Conservation (phyloP, 1,284 basidiomycete genomes). For the Melampsora americana region DNA sequence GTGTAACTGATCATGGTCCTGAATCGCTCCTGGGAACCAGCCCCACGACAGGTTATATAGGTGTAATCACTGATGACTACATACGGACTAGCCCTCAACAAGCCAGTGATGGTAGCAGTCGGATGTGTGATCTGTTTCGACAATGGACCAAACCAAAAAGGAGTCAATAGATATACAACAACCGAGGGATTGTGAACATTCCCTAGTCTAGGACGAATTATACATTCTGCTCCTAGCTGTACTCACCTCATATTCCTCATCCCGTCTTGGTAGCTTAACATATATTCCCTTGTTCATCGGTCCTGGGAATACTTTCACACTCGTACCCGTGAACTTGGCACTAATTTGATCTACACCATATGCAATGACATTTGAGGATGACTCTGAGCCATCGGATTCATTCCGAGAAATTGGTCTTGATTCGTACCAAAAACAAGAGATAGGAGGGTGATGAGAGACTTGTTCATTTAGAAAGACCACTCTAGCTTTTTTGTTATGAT, state of each 20-base stretch:
- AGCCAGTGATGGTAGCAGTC: slow-evolving; percentile 81
- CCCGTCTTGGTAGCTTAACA: slow-evolving; percentile 69
- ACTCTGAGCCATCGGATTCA: slow-evolving; percentile 16
- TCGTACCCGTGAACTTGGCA: slow-evolving; percentile 61
- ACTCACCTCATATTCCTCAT: slow-evolving; percentile 68
- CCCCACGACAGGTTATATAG: slow-evolving; percentile 75
- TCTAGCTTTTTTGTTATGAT: slow-evolving; percentile 63
- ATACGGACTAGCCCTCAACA: slow-evolving; percentile 84
- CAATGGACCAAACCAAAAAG: too few species aligned
- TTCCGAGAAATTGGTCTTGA: slow-evolving; percentile 46
- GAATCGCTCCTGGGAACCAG: slow-evolving; percentile 63
- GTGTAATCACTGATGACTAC: slow-evolving; percentile 77
- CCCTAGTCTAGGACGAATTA: too few species aligned
- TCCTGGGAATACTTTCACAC: slow-evolving; percentile 70
- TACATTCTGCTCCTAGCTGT: too few species aligned
- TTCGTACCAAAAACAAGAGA: slow-evolving; percentile 78
- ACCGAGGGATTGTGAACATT: too few species aligned
- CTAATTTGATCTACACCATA: slow-evolving; percentile 76
- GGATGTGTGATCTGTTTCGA: slow-evolving; percentile 78
- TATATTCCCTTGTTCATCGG: slow-evolving; percentile 83
- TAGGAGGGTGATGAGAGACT: slow-evolving; percentile 92
- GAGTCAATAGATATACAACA: too few species aligned
- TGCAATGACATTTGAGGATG: slow-evolving; percentile 39
- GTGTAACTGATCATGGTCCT: slow-evolving; percentile 87
- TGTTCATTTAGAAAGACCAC: slow-evolving; percentile 59